A percentile compares a stretch with the other conserved stretches of the same genome.
Evolutionary conservation across 306 rosid genomes (phyloP).

Genomic region (Clitoria ternatea): DNA sequence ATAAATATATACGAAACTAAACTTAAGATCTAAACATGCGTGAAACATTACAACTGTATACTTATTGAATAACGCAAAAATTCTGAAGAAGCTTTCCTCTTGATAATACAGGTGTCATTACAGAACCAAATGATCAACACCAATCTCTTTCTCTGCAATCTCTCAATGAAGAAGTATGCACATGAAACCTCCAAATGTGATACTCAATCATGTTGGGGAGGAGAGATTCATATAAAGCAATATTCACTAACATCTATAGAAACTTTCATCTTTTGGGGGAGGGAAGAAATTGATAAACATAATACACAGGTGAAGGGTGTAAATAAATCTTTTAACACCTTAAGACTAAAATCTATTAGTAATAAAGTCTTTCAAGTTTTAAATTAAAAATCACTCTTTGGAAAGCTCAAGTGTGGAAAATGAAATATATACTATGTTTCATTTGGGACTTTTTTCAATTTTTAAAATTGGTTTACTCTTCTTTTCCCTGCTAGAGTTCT

Average conservation of each 20-base stretch:
- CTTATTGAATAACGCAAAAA: not conserved
- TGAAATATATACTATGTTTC: not conserved
- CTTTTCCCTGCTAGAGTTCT: not conserved
- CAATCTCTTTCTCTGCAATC: not conserved
- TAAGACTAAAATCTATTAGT: no score
- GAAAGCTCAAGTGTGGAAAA: not conserved
- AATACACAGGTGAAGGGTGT: no score
- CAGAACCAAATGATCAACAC: not conserved
- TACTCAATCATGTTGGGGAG: not conserved
- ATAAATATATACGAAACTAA: not conserved
- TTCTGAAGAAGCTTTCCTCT: not conserved
- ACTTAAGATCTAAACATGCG: not conserved
- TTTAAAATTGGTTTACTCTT: not conserved
- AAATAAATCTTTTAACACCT: no score
- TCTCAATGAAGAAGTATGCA: not conserved
- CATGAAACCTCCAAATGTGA: not conserved
- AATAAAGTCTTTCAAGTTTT: not conserved
- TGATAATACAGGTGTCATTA: not conserved
- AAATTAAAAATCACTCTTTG: not conserved
- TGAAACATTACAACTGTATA: not conserved
- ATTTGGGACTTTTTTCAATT: not conserved
- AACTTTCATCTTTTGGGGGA: no score
- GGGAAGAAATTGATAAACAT: no score
- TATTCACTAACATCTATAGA: not conserved
- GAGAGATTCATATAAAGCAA: not conserved